Evolutionary conservation across 1,284 basidiomycete species (phyloP).

Genomic region (Tilletiaria anomala): DNA sequence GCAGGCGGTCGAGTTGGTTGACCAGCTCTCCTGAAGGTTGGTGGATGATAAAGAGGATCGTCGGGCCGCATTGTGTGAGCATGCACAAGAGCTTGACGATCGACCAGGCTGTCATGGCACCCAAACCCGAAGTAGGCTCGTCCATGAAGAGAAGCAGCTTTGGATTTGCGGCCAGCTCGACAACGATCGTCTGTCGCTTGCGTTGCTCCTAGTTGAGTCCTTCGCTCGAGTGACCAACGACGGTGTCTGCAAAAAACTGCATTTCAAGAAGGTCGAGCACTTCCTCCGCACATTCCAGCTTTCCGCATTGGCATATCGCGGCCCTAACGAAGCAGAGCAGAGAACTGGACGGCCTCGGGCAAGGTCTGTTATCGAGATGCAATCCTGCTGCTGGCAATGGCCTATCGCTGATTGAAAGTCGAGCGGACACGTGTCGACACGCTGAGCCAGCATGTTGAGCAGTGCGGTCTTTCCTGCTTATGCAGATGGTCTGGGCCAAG

Average conservation of each 20-base stretch:
- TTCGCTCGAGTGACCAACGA: slow-evolving; percentile 18
- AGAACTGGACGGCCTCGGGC: slow-evolving; percentile 29
- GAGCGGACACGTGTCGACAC: slow-evolving; percentile 10
- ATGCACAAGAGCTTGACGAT: slow-evolving; percentile 37
- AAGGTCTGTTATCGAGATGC: slow-evolving; percentile 18
- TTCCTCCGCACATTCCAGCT: slow-evolving; percentile 22
- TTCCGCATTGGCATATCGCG: slow-evolving; percentile 16
- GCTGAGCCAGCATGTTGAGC: slow-evolving; percentile 26
- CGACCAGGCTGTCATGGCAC: slow-evolving; percentile 17
- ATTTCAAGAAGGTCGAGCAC: slow-evolving; percentile 26
- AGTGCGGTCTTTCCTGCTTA: slow-evolving; percentile 32
- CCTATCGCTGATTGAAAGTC: slow-evolving; percentile 25
- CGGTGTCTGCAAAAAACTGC: slow-evolving; percentile 21
- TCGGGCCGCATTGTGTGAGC: slow-evolving; percentile 32
- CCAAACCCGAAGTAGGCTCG: slow-evolving; percentile 31
- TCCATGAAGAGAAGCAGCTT: slow-evolving; percentile 31
- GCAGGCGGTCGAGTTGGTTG: slow-evolving; percentile 22
- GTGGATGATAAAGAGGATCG: slow-evolving; percentile 40
- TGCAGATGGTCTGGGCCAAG: no score
- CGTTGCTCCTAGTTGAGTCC: slow-evolving; percentile 29
- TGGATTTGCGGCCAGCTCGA: slow-evolving; percentile 29
- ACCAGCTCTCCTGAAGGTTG: slow-evolving; percentile 37
- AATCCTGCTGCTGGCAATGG: slow-evolving; percentile 29
- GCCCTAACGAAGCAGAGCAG: slow-evolving; percentile 22
- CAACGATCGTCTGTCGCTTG: slow-evolving; percentile 28